phyloP scores from a whole-genome alignment of 1,284 basidiomycete genomes.

The Heterobasidion parviporum region DNA sequence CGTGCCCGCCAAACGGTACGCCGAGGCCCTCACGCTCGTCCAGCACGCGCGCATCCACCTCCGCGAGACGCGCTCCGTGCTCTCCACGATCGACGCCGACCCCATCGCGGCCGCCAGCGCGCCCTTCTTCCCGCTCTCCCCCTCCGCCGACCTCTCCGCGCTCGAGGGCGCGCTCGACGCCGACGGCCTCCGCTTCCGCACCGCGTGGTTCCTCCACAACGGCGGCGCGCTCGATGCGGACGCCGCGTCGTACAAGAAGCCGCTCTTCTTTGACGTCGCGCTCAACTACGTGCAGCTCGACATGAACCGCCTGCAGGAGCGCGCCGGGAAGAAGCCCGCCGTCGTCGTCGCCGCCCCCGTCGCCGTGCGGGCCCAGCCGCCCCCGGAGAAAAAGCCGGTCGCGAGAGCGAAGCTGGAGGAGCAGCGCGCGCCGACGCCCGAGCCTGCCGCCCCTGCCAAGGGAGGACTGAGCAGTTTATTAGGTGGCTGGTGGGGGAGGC shows the following conservation, averaged over 20 bases:
- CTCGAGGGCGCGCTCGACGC: slow-evolving; percentile 43
- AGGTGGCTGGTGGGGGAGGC: slow-evolving; percentile 48
- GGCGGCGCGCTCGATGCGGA: slow-evolving; percentile 46
- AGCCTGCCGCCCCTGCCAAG: slow-evolving; percentile 20
- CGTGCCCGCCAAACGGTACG: slow-evolving; percentile 57
- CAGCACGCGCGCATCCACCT: slow-evolving; percentile 64
- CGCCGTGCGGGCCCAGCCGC: slow-evolving; percentile 12
- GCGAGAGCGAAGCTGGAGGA: slow-evolving; percentile 27
- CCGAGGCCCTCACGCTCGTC: slow-evolving; percentile 60
- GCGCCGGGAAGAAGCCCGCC: slow-evolving; percentile 51
- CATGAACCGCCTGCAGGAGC: slow-evolving; percentile 66
- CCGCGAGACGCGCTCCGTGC: slow-evolving; percentile 52
- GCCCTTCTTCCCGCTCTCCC: slow-evolving; percentile 48
- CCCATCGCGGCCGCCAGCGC: slow-evolving; percentile 32
- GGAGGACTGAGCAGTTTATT: slow-evolving; percentile 36
- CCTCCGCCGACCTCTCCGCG: slow-evolving; percentile 29
- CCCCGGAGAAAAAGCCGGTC: slow-evolving; percentile 19
- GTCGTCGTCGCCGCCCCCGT: slow-evolving; percentile 13
- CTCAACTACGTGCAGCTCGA: slow-evolving; percentile 85
- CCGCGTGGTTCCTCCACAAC: slow-evolving; percentile 73
- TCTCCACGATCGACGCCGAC: slow-evolving; percentile 32
- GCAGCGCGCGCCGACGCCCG: slow-evolving; percentile 31
- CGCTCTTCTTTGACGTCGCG: slow-evolving; percentile 90
- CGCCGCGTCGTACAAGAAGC: slow-evolving; percentile 59
- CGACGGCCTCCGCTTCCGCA: slow-evolving; percentile 56